A percentile compares a stretch with the other conserved stretches of the same genome.
phyloP scores from a whole-genome alignment of 495 filamentous ascomycete genomes.

The Aspergillus haitiensis region DNA sequence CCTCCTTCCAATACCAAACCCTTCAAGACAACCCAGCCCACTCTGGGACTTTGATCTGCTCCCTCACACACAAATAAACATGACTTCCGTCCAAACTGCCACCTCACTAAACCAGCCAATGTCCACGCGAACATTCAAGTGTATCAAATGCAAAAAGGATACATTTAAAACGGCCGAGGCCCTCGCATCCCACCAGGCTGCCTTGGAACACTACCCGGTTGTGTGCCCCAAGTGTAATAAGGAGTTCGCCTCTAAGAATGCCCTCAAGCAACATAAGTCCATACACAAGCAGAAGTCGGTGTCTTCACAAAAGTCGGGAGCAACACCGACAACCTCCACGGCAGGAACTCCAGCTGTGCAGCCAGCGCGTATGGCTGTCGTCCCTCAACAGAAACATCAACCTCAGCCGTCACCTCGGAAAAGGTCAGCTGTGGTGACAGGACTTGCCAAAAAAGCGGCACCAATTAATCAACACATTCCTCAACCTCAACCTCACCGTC shows the following conservation, averaged over 20 bases:
- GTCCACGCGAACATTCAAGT: not conserved
- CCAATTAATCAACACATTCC: no score
- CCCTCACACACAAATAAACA: not conserved
- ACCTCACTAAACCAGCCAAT: not conserved
- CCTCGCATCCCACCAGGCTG: constrained; percentile 3
- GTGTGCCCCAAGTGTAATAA: constrained; percentile 1
- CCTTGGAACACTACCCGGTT: not conserved
- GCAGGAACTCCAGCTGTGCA: not conserved
- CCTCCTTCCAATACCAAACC: no score
- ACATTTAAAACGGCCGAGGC: constrained; percentile 6
- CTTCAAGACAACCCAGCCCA: no score
- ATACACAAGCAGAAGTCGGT: not conserved
- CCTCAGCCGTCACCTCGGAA: no score
- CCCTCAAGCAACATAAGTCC: not conserved
- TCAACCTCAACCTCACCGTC: no score
- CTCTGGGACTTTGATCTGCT: no score
- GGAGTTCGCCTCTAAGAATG: not conserved
- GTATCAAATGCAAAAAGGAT: constrained; percentile 5
- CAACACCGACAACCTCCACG: not conserved
- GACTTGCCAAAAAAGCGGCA: no score
- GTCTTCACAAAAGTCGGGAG: not conserved
- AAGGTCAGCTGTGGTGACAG: no score
- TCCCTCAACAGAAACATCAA: no score
- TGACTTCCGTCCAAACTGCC: not conserved
- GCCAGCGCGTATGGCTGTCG: not conserved